Evolutionary conservation across 805 yeast genomes (phyloP).

Genomic region (Ogataea haglerorum): DNA sequence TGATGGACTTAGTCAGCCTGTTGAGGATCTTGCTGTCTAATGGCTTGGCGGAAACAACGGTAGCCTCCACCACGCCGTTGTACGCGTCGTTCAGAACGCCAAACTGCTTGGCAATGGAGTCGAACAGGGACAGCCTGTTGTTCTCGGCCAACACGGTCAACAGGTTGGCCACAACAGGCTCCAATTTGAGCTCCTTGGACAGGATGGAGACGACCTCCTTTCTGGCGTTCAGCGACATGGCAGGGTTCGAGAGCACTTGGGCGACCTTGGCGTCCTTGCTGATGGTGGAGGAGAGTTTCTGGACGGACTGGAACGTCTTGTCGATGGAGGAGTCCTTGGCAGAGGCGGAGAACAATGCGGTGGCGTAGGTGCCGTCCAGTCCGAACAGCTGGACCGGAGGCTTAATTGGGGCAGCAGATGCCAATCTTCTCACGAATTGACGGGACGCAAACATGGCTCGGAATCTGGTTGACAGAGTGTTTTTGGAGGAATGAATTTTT

Average conservation of each 20-base stretch:
- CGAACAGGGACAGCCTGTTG: conserved; percentile 80
- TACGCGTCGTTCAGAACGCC: conserved; percentile 78
- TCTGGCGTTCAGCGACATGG: conserved; percentile 75
- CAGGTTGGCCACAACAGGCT: conserved; percentile 73
- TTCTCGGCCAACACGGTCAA: conserved; percentile 85
- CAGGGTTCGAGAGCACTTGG: conserved; percentile 72
- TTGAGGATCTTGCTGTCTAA: conserved; percentile 76
- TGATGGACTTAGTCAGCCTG: conserved; percentile 75
- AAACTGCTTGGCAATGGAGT: conserved; percentile 66
- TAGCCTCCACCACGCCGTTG: conserved; percentile 90
- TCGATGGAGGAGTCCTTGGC: conserved; percentile 76
- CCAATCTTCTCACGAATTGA: conserved; percentile 66
- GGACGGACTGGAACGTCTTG: conserved; percentile 61
- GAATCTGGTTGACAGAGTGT: conserved; percentile 8
- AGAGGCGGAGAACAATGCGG: conserved; percentile 90
- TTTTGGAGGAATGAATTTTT: conserved; percentile 14
- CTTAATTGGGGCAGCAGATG: conserved; percentile 57
- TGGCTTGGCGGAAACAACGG: conserved; percentile 82
- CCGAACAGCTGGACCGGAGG: conserved; percentile 95
- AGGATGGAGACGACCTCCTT: conserved; percentile 62
- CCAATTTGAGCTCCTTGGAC: conserved; percentile 46
- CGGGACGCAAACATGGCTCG: conserved; percentile 51
- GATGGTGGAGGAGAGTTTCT: conserved; percentile 52
- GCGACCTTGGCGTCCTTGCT: conserved; percentile 60
- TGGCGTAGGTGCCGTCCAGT: conserved; percentile 94